Percentiles rank a stretch among this genome's conserved stretches.
These are phyloP conservation scores for Pseudonitzschia pungens DNA, from an alignment of 108 stramenopile species.

Conservation along the genomic window DNA sequence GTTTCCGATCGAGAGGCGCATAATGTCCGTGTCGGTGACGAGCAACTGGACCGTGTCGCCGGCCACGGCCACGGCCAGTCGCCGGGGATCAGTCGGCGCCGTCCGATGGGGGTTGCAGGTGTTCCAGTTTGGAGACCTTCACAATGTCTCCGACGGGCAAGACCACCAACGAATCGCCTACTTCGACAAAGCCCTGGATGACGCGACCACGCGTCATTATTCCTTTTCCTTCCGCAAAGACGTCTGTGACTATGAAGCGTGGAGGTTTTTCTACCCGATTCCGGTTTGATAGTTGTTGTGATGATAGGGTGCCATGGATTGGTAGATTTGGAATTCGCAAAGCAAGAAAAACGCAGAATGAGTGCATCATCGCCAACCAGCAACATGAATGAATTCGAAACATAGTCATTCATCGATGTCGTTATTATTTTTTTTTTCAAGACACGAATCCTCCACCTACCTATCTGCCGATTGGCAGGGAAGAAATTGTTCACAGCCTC, in stretches of 20 bases:
- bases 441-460: slow-evolving; percentile 5
- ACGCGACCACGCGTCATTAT: slow-evolving; percentile 72
- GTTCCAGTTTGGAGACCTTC: slow-evolving; percentile 60
- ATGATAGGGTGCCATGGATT: too few relatives aligned
- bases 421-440: too few relatives aligned
- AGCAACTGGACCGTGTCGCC: slow-evolving; percentile 86
- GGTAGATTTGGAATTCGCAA: slow-evolving; percentile 7
- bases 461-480: slow-evolving; percentile 77
- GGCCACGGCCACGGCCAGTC: slow-evolving; percentile 64
- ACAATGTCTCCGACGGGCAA: slow-evolving; percentile 84
- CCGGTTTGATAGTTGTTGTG: neutral
- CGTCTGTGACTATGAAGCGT: slow-evolving; percentile 89
- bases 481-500: slow-evolving; percentile 93
- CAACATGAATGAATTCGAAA: too few relatives aligned
- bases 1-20: slow-evolving; percentile 74
- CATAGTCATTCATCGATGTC: neutral
- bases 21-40: slow-evolving; percentile 73
- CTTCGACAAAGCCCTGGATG: slow-evolving; percentile 73
- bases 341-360: slow-evolving; percentile 39
- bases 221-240: slow-evolving; percentile 76
- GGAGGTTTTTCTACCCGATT: slow-evolving; percentile 68
- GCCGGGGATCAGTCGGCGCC: slow-evolving; percentile 29
- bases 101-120: slow-evolving; percentile 52
- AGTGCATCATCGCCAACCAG: neutral
- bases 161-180: slow-evolving; percentile 67